These are phyloP conservation scores for Candida suzukii DNA, from an alignment of 805 yeast genomes.

Conservation along the genomic window DNA sequence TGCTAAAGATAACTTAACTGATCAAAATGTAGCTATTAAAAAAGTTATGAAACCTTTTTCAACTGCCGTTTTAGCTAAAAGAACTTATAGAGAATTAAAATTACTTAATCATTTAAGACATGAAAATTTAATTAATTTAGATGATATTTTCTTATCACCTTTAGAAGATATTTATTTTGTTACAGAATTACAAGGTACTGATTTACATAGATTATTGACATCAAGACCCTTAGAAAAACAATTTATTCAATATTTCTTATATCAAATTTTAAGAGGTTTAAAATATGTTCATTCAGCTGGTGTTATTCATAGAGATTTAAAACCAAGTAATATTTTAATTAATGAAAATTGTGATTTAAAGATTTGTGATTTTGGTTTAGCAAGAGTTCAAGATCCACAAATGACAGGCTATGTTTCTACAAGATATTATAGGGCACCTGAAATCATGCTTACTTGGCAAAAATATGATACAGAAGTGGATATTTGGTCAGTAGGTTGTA, in stretches of 20 bases:
- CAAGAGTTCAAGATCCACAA: constrained; percentile 96
- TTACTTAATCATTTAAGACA: constrained; percentile 88
- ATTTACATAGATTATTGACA: constrained; percentile 82
- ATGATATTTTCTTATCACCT: constrained; percentile 91
- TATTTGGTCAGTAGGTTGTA: constrained; percentile 97
- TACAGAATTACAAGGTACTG: constrained; percentile 96
- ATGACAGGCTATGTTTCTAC: constrained; percentile 99
- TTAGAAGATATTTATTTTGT: constrained; percentile 94
- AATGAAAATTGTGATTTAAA: constrained; percentile 94
- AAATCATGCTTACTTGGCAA: constrained; percentile 98
- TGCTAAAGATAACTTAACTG: constrained; percentile 85
- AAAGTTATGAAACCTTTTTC: constrained; percentile 97
- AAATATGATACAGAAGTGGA: constrained; percentile 95
- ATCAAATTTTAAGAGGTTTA: constrained; percentile 89
- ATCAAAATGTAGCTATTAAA: constrained; percentile 92
- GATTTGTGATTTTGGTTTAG: constrained; percentile 93
- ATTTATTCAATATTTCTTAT: constrained; percentile 92
- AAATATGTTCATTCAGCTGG: constrained; percentile 95
- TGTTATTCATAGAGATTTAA: constrained; percentile 88
- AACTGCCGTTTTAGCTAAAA: constrained; percentile 89
- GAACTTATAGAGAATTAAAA: constrained; percentile 94
- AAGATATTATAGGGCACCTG: constrained; percentile 95
- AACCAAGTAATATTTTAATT: constrained; percentile 84
- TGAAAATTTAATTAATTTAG: constrained; percentile 87
- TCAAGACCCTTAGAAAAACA: constrained; percentile 93